Evolutionary conservation across 768 basidiomycete species (phyloP).

Genomic region (Pleurotus pulmonarius): DNA sequence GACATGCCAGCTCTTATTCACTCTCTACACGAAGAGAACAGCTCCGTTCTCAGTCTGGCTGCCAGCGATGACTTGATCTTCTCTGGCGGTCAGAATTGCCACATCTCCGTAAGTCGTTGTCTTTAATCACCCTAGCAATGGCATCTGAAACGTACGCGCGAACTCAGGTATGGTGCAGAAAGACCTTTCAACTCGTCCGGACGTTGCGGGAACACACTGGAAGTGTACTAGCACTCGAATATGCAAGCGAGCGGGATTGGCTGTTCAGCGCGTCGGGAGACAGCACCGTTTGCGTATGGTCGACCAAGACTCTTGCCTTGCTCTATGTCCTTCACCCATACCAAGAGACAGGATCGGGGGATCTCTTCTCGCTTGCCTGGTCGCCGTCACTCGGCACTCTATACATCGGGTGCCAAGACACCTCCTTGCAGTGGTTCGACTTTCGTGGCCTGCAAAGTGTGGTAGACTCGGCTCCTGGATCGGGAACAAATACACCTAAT

Average conservation of each 20-base stretch:
- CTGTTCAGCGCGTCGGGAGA: constrained; percentile 90
- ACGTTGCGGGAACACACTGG: constrained; percentile 80
- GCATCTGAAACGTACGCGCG: not conserved
- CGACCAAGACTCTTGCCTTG: constrained; percentile 57
- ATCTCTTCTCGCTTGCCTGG: constrained; percentile 85
- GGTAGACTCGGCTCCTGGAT: constrained; percentile 12
- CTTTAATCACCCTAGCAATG: not conserved
- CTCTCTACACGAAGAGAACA: constrained; percentile 64
- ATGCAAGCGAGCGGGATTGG: constrained; percentile 76
- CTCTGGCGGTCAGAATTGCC: constrained; percentile 74
- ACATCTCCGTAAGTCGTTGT: constrained; percentile 59
- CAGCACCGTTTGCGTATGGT: constrained; percentile 89
- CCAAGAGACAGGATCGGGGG: constrained; percentile 77
- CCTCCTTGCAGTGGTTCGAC: constrained; percentile 86
- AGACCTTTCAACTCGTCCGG: constrained; percentile 61
- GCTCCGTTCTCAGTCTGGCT: constrained; percentile 72
- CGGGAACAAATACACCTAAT: constrained; percentile 35
- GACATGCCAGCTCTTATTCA: constrained; percentile 54
- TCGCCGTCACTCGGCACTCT: constrained; percentile 62
- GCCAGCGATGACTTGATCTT: constrained; percentile 74
- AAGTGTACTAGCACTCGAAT: constrained; percentile 76
- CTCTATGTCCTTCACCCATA: constrained; percentile 77
- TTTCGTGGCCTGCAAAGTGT: constrained; percentile 35
- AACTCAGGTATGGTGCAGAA: constrained; percentile 80
- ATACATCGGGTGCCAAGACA: constrained; percentile 90